These are phyloP conservation scores for Sporothrix protearum DNA, from an alignment of 2,329 filamentous ascomycete genomes.

Conservation along the genomic window DNA sequence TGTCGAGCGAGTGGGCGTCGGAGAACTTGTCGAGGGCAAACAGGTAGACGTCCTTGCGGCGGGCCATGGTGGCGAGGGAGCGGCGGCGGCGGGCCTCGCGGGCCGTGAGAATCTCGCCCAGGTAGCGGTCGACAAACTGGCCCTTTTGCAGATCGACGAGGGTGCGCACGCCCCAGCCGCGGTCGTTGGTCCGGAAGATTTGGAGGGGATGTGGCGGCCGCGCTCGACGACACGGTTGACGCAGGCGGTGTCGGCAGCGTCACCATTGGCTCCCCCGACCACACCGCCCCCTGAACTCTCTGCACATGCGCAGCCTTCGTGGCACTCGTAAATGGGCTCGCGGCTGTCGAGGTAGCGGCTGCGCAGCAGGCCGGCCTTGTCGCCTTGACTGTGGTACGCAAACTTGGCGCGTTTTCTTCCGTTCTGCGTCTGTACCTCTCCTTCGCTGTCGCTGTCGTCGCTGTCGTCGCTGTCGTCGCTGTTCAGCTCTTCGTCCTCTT, in stretches of 20 bases:
- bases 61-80: slow-evolving; percentile 49
- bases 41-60: slow-evolving; percentile 72
- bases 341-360: slow-evolving; percentile 51
- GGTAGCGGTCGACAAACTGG: slow-evolving; percentile 76
- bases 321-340: slow-evolving; percentile 75
- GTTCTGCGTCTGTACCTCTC: too few species aligned
- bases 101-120: slow-evolving; percentile 66
- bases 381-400: slow-evolving; percentile 60
- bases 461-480: slow-evolving; percentile 33
- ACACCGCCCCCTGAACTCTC: slow-evolving; percentile 26
- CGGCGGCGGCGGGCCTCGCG: slow-evolving; percentile 64
- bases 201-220: slow-evolving; percentile 68
- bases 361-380: slow-evolving; percentile 51
- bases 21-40: slow-evolving; percentile 80
- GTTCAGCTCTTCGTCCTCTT: slow-evolving; percentile 47
- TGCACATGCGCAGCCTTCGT: slow-evolving; percentile 64
- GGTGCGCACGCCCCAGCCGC: slow-evolving; percentile 74
- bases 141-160: slow-evolving; percentile 62
- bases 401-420: slow-evolving; percentile 43
- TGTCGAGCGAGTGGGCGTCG: slow-evolving; percentile 53
- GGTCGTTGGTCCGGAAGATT: slow-evolving; percentile 68
- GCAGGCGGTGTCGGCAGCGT: slow-evolving; percentile 42
- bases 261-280: background rate
- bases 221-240: slow-evolving; percentile 74
- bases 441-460: background rate